These are phyloP conservation scores for Trichophyton rubrum DNA, from an alignment of 2,329 filamentous ascomycete species.

Conservation along the genomic window DNA sequence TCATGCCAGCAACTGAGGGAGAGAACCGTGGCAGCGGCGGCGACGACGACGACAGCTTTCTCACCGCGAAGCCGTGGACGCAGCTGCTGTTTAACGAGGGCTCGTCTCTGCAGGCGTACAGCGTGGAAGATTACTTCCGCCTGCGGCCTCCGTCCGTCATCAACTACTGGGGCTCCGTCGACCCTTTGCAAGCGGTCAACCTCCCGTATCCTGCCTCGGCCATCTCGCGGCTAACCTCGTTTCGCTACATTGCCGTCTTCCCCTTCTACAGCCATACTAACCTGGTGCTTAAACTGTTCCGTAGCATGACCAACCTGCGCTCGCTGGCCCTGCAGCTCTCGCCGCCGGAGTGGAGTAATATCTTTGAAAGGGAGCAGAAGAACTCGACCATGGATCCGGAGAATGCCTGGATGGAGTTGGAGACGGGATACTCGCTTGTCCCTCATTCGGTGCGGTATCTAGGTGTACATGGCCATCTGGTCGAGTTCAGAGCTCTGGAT, in stretches of 20 bases:
- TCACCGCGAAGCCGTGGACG: conserved; percentile 52
- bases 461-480: conserved; percentile 13
- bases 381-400: conserved; percentile 29
- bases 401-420: conserved; percentile 43
- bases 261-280: conserved; percentile 52
- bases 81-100: conserved; percentile 60
- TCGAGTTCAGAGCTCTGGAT: conserved; percentile 22
- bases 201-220: conserved; percentile 31
- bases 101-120: conserved; percentile 58
- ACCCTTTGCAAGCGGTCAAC: conserved; percentile 9
- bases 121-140: conserved; percentile 58
- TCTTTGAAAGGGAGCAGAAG: conserved; percentile 28
- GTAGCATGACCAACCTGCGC: conserved; percentile 40
- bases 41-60: conserved; percentile 29
- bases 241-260: conserved; percentile 54
- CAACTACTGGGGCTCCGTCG: conserved; percentile 29
- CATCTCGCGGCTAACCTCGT: conserved; percentile 33
- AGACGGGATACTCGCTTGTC: conserved; percentile 40
- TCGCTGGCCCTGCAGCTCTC: conserved; percentile 44
- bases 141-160: conserved; percentile 52
- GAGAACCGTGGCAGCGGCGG: no score
- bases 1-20: background rate
- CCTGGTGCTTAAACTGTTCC: conserved; percentile 32
- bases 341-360: conserved; percentile 26
- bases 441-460: conserved; percentile 24